Conservation (phyloP, 1,284 basidiomycete species). For the Leccinum proliferum region DNA sequence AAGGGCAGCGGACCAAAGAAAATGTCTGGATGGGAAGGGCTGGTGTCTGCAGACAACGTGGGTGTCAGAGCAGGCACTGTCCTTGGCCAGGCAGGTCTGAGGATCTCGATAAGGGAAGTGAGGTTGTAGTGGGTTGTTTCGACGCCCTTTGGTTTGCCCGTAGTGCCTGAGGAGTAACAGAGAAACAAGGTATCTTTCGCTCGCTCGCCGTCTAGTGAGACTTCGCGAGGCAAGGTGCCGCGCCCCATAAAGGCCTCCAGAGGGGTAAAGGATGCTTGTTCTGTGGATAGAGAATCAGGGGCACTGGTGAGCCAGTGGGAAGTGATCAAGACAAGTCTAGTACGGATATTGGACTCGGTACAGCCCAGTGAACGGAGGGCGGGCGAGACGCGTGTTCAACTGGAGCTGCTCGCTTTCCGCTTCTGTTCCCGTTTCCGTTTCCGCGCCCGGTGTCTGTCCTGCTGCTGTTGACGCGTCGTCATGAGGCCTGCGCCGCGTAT, state of each 20-base stretch:
- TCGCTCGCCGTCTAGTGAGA: conserved; percentile 42
- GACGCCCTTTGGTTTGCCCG: conserved; percentile 55
- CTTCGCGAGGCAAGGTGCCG: conserved; percentile 43
- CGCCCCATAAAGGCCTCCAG: conserved; percentile 40
- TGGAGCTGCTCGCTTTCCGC: conserved; percentile 13
- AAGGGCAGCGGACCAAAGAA: conserved; percentile 57
- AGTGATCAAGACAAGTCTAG: conserved; percentile 42
- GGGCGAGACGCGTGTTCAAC: conserved; percentile 15
- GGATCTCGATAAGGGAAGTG: conserved; percentile 43
- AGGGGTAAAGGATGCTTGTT: conserved; percentile 24
- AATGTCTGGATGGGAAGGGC: conserved; percentile 32
- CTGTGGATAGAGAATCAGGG: conserved; percentile 27
- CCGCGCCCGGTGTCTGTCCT: conserved; percentile 14
- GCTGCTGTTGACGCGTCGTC: conserved; percentile 2
- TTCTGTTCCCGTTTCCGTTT: conserved; percentile 15
- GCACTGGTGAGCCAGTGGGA: conserved; percentile 36
- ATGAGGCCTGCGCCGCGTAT: not conserved
- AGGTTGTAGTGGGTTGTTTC: conserved; percentile 69
- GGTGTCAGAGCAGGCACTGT: conserved; percentile 16
- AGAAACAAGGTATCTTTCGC: conserved; percentile 54
- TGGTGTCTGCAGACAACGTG: conserved; percentile 2
- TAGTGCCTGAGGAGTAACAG: conserved; percentile 67
- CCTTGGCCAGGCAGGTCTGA: conserved; percentile 35
- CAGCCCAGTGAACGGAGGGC: conserved; percentile 35
- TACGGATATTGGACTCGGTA: conserved; percentile 35